Evolutionary conservation across 768 basidiomycete genomes (phyloP).

Genomic region (Xerocomus potaroensis): DNA sequence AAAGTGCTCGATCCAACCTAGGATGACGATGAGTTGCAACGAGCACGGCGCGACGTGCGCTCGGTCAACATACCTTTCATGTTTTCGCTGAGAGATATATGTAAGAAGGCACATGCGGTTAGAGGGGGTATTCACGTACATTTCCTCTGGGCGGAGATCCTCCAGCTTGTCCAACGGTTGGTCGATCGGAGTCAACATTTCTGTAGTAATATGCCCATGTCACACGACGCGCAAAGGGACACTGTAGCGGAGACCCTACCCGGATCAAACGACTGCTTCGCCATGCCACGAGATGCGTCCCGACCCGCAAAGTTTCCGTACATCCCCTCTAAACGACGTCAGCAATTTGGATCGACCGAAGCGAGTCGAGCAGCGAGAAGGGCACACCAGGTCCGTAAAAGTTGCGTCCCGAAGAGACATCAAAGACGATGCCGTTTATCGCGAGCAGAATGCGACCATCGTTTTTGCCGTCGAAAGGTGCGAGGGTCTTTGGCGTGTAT

Average conservation of each 20-base stretch:
- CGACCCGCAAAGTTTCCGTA: constrained; percentile 97
- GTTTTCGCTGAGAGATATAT: constrained; percentile 59
- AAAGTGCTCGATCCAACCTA: constrained; percentile 94
- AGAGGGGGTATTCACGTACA: constrained; percentile 48
- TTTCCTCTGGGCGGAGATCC: constrained; percentile 75
- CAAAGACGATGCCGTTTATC: constrained; percentile 86
- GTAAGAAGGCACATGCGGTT: neutral
- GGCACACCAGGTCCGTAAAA: constrained; percentile 95
- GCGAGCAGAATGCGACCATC: constrained; percentile 77
- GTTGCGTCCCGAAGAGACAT: constrained; percentile 81
- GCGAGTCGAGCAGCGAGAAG: no score
- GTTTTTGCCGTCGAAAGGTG: constrained; percentile 59
- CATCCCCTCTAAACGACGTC: constrained; percentile 66
- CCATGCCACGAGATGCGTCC: constrained; percentile 96
- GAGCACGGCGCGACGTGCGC: neutral
- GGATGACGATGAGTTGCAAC: constrained; percentile 1
- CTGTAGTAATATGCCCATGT: constrained; percentile 34
- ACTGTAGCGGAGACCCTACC: constrained; percentile 46
- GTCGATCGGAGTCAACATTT: constrained; percentile 88
- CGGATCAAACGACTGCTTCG: constrained; percentile 93
- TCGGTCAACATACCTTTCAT: constrained; percentile 65
- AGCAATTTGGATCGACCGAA: no score
- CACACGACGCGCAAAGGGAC: neutral
- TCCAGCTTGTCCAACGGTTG: constrained; percentile 79
- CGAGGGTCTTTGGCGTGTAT: constrained; percentile 76